Evolutionary conservation across 176 grass and related monocot species (phyloP), one percentile per base, ranked within the genome.

Genomic region (Carex parvula): DNA sequence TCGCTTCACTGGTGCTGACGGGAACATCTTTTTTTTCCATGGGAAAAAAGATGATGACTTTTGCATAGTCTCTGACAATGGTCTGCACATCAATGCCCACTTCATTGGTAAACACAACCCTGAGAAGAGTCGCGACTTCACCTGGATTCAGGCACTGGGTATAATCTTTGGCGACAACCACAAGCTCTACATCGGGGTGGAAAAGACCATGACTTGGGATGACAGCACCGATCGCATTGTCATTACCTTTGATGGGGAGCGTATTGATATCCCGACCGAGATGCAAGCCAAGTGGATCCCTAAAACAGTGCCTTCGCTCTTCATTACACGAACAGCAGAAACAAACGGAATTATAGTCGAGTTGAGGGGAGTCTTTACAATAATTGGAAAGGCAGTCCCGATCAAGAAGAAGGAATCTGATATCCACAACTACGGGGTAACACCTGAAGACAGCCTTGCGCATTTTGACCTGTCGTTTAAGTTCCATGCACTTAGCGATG

Each of bases 11-110:
- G 89, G 89, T 52, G 92, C 77, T 15, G 89, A 91, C 52, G 89
- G 89, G 56, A 94, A 89, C 87, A 85, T 42, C 74, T 94, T 89
- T 81, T 91, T 91, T 88, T 94, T 91, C 89, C 92, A 94, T 58
- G 92, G 92, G 30, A 78, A 78, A 3, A 94, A 86, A 83, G 89
- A 84, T 79, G n/a, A 56, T 0, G 87, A 91, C 65, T 89, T 94
- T 79, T 94, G 83, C 89, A 59, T 94, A 68, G 15, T 91, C 70
- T 81, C 89, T 18, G 89, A 94, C 71, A 4, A 64, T 21, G 50
- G 57, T 58, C 3, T 79, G 6, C 74, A 55, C 29, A 79, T 79
- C 46, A 64, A 94, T 84, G 85, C 85, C 0, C 85, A 94, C 85
- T 91, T 89, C 80, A 88, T 94, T 84, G 92, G 89, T 26, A 91